A percentile compares a stretch with the other conserved stretches of the same genome.
phyloP scores from a whole-genome alignment of 148 eudicot species.

The Rhododendron williamsianum region DNA sequence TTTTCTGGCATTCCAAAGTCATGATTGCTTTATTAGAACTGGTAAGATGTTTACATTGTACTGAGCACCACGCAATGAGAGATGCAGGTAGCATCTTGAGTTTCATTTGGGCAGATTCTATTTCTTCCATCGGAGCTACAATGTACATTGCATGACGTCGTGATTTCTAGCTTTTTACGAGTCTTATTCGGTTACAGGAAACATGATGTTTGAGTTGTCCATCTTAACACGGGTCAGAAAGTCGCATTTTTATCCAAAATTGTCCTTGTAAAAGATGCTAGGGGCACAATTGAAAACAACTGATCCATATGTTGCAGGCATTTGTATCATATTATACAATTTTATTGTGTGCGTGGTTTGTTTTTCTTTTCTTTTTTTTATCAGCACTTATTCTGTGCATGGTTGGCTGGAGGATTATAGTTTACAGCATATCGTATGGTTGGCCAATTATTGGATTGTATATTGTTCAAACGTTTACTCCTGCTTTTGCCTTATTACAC shows the following conservation, averaged over 20 bases:
- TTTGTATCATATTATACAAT: neutral
- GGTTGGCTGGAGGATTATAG: neutral
- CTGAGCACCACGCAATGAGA: neutral
- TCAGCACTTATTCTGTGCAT: neutral
- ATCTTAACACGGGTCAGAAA: neutral
- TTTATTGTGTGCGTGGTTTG: neutral
- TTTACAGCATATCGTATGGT: neutral
- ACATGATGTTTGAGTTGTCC: neutral
- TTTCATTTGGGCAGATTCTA: neutral
- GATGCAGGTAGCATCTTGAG: neutral
- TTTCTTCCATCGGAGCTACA: neutral
- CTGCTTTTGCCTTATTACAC: neutral
- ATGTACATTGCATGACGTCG: neutral
- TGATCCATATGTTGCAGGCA: neutral
- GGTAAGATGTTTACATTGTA: slow-evolving; percentile 35
- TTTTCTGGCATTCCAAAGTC: slow-evolving; percentile 67
- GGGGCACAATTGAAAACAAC: neutral
- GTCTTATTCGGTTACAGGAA: neutral
- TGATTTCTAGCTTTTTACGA: neutral
- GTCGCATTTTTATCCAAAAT: neutral
- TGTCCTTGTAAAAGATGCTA: neutral
- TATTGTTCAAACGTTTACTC: neutral
- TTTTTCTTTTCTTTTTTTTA: no score
- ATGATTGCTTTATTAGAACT: slow-evolving; percentile 92
- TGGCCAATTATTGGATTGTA: neutral